These are phyloP conservation scores for Bryum argenteum DNA, from an alignment of 225 moss, liverwort and hornwort genomes.

Conservation along the genomic window DNA sequence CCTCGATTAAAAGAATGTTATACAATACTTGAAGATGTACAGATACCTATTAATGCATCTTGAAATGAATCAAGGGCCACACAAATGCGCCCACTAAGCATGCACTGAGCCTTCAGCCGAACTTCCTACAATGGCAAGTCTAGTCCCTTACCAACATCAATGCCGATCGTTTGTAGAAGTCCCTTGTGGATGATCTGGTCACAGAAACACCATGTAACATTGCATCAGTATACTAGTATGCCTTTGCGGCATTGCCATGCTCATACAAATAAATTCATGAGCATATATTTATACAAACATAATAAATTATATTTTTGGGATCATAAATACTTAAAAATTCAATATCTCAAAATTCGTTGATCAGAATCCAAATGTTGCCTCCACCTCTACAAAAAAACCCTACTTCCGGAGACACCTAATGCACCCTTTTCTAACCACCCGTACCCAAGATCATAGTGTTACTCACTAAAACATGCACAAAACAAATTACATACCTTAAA, in stretches of 20 bases:
- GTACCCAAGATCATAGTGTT: too few species aligned
- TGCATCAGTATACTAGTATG: background rate
- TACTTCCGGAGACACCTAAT: too few species aligned
- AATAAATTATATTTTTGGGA: too few species aligned
- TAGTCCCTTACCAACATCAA: constrained; percentile 85
- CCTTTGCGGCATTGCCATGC: too few species aligned
- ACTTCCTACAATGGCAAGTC: constrained; percentile 67
- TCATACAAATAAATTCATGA: background rate
- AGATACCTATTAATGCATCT: constrained; percentile 1
- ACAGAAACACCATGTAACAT: constrained; percentile 2
- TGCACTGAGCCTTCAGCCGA: background rate
- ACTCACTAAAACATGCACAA: too few species aligned
- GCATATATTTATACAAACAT: too few species aligned
- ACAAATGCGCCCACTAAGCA: constrained; percentile 4
- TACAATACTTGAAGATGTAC: constrained; percentile 8
- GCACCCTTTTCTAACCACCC: too few species aligned
- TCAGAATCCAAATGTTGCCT: too few species aligned
- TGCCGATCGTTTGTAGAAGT: constrained; percentile 63
- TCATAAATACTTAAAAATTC: too few species aligned
- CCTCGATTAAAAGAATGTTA: constrained; percentile 13
- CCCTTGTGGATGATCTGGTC: constrained; percentile 60
- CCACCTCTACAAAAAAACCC: too few species aligned
- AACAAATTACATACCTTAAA: too few species aligned
- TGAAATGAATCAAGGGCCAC: constrained; percentile 1
- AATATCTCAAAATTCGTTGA: too few species aligned